A percentile compares a stretch with the other conserved stretches of the same genome.
These are phyloP conservation scores for Exidia glandulosa DNA, from an alignment of 768 basidiomycete species.

Conservation along the genomic window DNA sequence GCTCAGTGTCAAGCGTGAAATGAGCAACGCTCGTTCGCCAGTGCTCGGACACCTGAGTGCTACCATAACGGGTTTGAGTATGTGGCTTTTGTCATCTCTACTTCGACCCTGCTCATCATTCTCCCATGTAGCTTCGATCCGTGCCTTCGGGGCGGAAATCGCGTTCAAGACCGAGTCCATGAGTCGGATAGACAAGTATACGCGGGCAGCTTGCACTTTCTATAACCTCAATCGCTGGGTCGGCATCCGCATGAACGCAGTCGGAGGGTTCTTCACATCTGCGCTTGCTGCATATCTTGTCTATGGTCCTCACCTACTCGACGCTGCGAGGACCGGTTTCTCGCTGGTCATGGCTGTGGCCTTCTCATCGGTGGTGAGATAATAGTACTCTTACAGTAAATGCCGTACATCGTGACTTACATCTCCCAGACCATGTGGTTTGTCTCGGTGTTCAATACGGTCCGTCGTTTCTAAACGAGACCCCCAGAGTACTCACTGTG, in stretches of 20 bases:
- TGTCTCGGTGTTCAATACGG: too few relatives aligned
- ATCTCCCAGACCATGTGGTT: too few relatives aligned
- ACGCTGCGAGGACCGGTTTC: slow-evolving; percentile 14
- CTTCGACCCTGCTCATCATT: neutral
- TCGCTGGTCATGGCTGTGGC: slow-evolving; percentile 9
- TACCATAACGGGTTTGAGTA: slow-evolving; percentile 18
- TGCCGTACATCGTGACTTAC: too few relatives aligned
- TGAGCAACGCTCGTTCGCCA: too few relatives aligned
- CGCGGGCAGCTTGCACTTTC: slow-evolving; percentile 10
- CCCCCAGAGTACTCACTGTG: slow-evolving; percentile 12
- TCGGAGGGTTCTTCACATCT: slow-evolving; percentile 26
- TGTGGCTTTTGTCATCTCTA: too few relatives aligned
- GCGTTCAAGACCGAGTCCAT: slow-evolving; percentile 15
- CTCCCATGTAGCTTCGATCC: slow-evolving; percentile 16
- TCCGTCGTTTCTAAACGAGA: too few relatives aligned
- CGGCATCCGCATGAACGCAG: slow-evolving; percentile 24
- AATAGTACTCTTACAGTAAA: too few relatives aligned
- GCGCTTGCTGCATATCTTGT: slow-evolving; percentile 27
- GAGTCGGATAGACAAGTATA: slow-evolving; percentile 21
- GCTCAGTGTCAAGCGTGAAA: slow-evolving; percentile 24
- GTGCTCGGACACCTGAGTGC: slow-evolving; percentile 25
- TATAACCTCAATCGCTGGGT: slow-evolving; percentile 19
- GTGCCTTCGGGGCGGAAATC: slow-evolving; percentile 25
- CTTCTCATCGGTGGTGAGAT: too few relatives aligned
- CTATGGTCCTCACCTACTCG: slow-evolving; percentile 14